Evolutionary conservation across 192 early-diverging fungal genomes (phyloP).

Genomic region (Endogone sp.): DNA sequence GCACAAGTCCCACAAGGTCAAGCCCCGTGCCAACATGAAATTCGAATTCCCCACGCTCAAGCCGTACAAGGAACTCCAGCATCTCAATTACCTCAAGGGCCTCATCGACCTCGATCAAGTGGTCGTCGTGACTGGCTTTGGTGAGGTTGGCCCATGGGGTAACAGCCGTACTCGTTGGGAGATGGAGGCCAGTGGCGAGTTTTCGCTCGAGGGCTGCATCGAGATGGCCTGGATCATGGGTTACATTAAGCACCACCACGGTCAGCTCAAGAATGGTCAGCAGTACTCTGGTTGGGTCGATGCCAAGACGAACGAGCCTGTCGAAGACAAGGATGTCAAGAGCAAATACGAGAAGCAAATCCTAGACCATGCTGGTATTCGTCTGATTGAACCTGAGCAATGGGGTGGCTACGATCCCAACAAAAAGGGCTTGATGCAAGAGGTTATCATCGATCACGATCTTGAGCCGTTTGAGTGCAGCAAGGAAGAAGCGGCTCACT

Average conservation of each 20-base stretch:
- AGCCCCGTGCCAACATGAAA: conserved; percentile 84
- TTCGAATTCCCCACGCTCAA: conserved; percentile 74
- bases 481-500: conserved; percentile 82
- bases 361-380: conserved; percentile 87
- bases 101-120: conserved; percentile 91
- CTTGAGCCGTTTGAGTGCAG: conserved; percentile 83
- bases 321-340: conserved; percentile 85
- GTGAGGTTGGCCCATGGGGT: conserved; percentile 92
- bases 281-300: conserved; percentile 94
- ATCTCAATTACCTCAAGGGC: conserved; percentile 59
- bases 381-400: conserved; percentile 82
- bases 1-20: conserved; percentile 58
- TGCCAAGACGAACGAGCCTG: conserved; percentile 77
- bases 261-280: conserved; percentile 60
- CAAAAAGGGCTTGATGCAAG: conserved; percentile 83
- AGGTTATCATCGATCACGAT: conserved; percentile 84
- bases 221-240: conserved; percentile 99
- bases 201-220: conserved; percentile 88
- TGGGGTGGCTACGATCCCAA: conserved; percentile 85
- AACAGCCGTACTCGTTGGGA: conserved; percentile 93
- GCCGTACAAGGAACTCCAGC: conserved; percentile 56
- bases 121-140: conserved; percentile 89
- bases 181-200: conserved; percentile 87
- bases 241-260: conserved; percentile 84
- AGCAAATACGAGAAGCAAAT: conserved; percentile 87